A percentile compares a stretch with the other conserved stretches of the same genome.
Conservation (phyloP, 257 asterid species). For the Fraxinus cuspidata region DNA sequence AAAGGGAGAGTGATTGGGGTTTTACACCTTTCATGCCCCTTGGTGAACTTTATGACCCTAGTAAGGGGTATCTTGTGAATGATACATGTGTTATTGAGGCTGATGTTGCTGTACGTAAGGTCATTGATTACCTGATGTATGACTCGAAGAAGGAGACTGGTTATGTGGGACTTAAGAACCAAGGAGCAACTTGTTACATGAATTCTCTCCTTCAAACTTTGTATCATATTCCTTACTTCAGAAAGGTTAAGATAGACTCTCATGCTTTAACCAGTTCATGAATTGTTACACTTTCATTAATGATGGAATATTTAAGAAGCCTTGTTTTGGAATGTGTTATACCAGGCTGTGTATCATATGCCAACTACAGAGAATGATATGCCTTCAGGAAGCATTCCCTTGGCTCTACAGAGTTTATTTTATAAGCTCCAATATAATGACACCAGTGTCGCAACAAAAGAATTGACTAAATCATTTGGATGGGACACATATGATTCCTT, state of each 20-base stretch:
- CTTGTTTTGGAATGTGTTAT: constrained; percentile 30
- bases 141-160: constrained; percentile 79
- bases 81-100: constrained; percentile 63
- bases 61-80: constrained; percentile 58
- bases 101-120: constrained; percentile 68
- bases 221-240: constrained; percentile 88
- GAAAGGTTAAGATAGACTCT: constrained; percentile 54
- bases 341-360: constrained; percentile 94
- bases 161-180: constrained; percentile 88
- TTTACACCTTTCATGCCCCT: constrained; percentile 77
- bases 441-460: constrained; percentile 90
- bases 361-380: constrained; percentile 93
- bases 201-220: constrained; percentile 83
- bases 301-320: constrained; percentile 22
- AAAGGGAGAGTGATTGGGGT: constrained; percentile 78
- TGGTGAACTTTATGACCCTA: constrained; percentile 65
- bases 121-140: constrained; percentile 61
- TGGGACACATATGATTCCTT: constrained; percentile 93
- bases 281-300: constrained; percentile 21
- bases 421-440: constrained; percentile 86
- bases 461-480: constrained; percentile 86
- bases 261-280: constrained; percentile 17
- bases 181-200: constrained; percentile 95
- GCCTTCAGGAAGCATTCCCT: constrained; percentile 84
- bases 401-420: constrained; percentile 87